Conservation (phyloP, 1,284 basidiomycete genomes). For the Trichosporon asahii region DNA sequence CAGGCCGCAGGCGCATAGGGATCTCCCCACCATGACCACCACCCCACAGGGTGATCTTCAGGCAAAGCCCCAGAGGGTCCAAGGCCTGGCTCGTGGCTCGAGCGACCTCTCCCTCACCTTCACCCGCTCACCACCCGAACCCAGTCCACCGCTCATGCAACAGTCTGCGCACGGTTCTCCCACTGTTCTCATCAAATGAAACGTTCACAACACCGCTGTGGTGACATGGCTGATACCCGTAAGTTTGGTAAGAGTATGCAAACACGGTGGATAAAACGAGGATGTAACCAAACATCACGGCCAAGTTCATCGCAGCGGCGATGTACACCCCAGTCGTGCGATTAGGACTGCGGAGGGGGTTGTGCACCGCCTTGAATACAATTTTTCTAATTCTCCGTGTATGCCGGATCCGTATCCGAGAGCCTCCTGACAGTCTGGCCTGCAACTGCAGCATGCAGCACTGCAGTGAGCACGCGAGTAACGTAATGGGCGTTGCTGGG, state of each 20-base stretch:
- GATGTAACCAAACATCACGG: not conserved
- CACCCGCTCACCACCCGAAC: not conserved
- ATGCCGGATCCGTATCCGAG: not conserved
- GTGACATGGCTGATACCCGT: not conserved
- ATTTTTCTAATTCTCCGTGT: not conserved
- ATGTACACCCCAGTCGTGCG: not conserved
- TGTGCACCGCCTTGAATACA: not conserved
- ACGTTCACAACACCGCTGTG: not conserved
- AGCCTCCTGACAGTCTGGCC: too few species aligned
- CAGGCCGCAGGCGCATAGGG: not conserved
- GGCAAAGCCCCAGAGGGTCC: not conserved
- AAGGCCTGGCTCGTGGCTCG: not conserved
- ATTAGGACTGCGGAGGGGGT: not conserved
- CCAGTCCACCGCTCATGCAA: not conserved
- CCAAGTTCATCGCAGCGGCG: not conserved
- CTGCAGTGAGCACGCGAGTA: not conserved
- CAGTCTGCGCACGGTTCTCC: not conserved
- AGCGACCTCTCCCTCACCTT: not conserved
- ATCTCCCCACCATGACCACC: not conserved
- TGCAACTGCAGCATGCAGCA: too few species aligned
- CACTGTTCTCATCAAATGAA: not conserved
- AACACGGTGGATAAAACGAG: not conserved
- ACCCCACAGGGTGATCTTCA: not conserved
- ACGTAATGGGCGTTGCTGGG: not conserved
- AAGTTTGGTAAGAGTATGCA: not conserved